Conservation (phyloP, 2,329 filamentous ascomycete genomes). For the Colletotrichum incanum region DNA sequence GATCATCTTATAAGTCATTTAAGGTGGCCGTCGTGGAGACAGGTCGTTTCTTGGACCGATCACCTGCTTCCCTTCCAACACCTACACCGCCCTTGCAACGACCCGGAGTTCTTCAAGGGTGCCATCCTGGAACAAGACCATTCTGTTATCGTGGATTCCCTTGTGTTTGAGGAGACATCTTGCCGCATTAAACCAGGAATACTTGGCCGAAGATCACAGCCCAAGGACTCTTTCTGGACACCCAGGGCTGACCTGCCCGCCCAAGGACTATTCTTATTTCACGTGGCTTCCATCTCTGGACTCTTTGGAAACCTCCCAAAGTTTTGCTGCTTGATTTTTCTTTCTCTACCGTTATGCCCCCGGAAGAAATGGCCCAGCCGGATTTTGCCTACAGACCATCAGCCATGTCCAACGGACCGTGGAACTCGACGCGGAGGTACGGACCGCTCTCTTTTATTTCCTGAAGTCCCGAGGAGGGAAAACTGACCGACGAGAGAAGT, state of each 20-base stretch:
- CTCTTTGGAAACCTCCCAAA: conserved; percentile 24
- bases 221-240: conserved; percentile 42
- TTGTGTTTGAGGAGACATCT: conserved; percentile 43
- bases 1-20: conserved; percentile 40
- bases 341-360: conserved; percentile 52
- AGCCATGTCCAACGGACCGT: conserved; percentile 63
- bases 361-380: conserved; percentile 62
- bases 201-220: conserved; percentile 41
- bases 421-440: conserved; percentile 69
- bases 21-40: conserved; percentile 44
- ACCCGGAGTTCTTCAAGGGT: conserved; percentile 41
- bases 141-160: conserved; percentile 45
- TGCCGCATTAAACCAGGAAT: conserved; percentile 44
- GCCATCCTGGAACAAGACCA: conserved; percentile 43
- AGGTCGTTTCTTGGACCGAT: conserved; percentile 44
- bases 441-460: conserved; percentile 48
- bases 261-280: conserved; percentile 44
- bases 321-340: conserved; percentile 42
- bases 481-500: conserved; percentile 48
- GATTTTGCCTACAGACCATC: conserved; percentile 65
- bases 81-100: conserved; percentile 44
- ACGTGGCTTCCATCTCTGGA: conserved; percentile 42
- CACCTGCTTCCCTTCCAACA: conserved; percentile 41
- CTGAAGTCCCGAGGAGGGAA: conserved; percentile 24
- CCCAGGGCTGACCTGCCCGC: conserved; percentile 42